Base-by-base conservation (phyloP, 768 basidiomycete species). In the Clitopilus hobsonii region DNA sequence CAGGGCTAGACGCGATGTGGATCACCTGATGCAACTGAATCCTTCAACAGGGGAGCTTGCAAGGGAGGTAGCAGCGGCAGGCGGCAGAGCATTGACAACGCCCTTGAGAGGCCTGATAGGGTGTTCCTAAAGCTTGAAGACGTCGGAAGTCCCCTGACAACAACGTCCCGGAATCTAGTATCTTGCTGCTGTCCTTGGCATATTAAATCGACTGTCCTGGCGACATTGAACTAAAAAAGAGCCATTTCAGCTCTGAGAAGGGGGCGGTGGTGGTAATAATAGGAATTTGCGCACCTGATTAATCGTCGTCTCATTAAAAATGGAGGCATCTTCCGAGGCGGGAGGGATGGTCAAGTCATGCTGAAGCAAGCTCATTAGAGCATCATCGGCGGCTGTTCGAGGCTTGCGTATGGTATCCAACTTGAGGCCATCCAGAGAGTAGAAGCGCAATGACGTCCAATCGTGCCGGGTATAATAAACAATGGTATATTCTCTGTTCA, bases 371-470 rank as follows among this genome's bases (percentile, higher is more conserved):
- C 55, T 65, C 27, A 66, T 60, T 60, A 62, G 67, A 7, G 62
- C 63, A 47, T 60, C 63, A 48, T 54, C 66, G 28, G 52, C 54
- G 13, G 52, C 30, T 28, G 22, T 45, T 49, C 56, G 57, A 25
- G 24, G 41, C 5, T 61, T 52, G 53, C 29, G 45, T 38, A 65
- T 11, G 22, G 67, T 27, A 61, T 69, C 58, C 32, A 69, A 65
- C 11, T 62, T 56, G 8, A 74, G 63, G 3, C 69, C 65, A 49
- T 77, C 71, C 20, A 88, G 65, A 0, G 82, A 69, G 60, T 91
- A 85, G 58, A 86, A 89, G n/a, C 87, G 79, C 56, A 89, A 70
- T 3, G 83, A 80, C 5, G 69, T 66, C 16, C 72, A 67, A n/a
- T 74, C 64, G 32, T 87, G 85, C 11, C 81, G 78, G 45, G 68